Evolutionary conservation across 345 rosid species (phyloP), one percentile per base, ranked within the genome.

Genomic region (Diplotaxis tenuifolia): DNA sequence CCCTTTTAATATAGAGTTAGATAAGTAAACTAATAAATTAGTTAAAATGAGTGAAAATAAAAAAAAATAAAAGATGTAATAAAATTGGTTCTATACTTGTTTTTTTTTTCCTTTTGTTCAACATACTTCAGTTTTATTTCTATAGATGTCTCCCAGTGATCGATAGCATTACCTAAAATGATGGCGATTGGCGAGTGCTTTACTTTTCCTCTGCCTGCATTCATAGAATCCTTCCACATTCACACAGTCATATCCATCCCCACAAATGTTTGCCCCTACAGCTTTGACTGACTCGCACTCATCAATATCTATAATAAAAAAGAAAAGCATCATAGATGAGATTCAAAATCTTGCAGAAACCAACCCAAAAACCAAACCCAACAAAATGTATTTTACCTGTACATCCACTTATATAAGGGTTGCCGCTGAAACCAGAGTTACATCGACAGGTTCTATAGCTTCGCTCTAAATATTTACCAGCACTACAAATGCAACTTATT

Each of bases 371-470:
- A 10, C 56, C 11, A 19, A 5, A 34, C 40, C 40, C n/a, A n/a
- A 9, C 9, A 34, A 34, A 34, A 34, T 34, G 12, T 34, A 9
- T 32, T n/a, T 45, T 76, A 81, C 84, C 83, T 71, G 6, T 53
- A n/a, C 84, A 83, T 23, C 74, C 78, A 19, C 20, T 52, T 5
- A 79, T 58, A 47, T 78, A 80, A 1, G 87, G 79, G 62, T 70
- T 84, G 19, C 86, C 88, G 50, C 64, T 62, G 50, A 70, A 85
- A 61, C 82, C 85, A 9, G 4, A 0, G 22, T 36, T 28, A 68
- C 86, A 86, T 3, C 7, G 9, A 67, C 85, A 86, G 8, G 10
- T 72, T 55, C 18, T 38, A 42, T 54, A 76, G 15, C 67, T 60
- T 9, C 1, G 58, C 45, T 42, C 64, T 32, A 53, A 10, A 50